A percentile compares a stretch with the other conserved stretches of the same genome.
Conservation (phyloP, 139 green algal species). For the Chara braunii region DNA sequence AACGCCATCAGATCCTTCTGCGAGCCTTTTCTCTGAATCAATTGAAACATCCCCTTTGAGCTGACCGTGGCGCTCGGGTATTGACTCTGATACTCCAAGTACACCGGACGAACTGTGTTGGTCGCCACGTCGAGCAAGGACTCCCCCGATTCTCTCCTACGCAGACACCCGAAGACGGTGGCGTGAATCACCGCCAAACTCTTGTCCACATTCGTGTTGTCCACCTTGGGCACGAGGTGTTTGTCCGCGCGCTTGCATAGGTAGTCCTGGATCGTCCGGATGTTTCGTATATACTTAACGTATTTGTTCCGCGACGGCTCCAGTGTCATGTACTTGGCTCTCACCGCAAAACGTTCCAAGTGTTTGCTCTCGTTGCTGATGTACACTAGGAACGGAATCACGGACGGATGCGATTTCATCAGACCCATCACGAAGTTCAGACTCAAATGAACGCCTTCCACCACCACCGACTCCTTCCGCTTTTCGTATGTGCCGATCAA, state of each 20-base stretch:
- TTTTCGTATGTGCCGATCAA: constrained; percentile 59
- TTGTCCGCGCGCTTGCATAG: constrained; percentile 58
- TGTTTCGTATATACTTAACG: constrained; percentile 72
- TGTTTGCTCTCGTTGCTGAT: constrained; percentile 85
- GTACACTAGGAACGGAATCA: constrained; percentile 88
- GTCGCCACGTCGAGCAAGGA: constrained; percentile 39
- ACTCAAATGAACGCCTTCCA: constrained; percentile 67
- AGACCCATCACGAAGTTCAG: constrained; percentile 57
- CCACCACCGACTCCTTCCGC: constrained; percentile 56
- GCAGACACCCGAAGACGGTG: constrained; percentile 61
- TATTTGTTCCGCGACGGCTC: constrained; percentile 71
- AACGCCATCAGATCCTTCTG: neutral
- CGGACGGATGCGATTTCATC: constrained; percentile 57
- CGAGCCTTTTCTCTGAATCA: constrained; percentile 35
- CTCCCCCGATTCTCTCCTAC: constrained; percentile 37
- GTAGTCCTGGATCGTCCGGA: constrained; percentile 71
- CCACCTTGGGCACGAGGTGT: constrained; percentile 68
- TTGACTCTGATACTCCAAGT: constrained; percentile 49
- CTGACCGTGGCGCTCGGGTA: constrained; percentile 24
- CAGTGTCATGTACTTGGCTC: constrained; percentile 91
- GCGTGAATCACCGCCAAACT: constrained; percentile 80
- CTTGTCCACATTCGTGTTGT: constrained; percentile 90
- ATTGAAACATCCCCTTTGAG: constrained; percentile 43
- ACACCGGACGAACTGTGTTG: constrained; percentile 41
- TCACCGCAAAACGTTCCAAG: constrained; percentile 82